phyloP scores from a whole-genome alignment of 305 asterid genomes.

The Lippia alba region DNA sequence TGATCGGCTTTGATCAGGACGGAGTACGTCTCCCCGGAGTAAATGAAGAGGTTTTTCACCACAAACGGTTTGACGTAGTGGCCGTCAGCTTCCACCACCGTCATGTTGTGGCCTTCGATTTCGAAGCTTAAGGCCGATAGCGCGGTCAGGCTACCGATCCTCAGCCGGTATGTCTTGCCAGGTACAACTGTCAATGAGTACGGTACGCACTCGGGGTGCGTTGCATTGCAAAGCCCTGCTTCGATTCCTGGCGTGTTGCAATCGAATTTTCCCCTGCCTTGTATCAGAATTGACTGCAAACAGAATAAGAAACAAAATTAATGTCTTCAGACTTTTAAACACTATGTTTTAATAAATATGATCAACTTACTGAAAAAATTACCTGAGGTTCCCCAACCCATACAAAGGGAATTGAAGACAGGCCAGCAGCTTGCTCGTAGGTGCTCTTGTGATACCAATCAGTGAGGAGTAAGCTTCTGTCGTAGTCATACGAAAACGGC shows the following conservation, averaged over 20 bases:
- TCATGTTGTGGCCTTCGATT: conserved; percentile 88
- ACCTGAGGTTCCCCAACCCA: conserved; percentile 95
- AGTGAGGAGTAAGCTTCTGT: conserved; percentile 59
- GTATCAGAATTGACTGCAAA: conserved; percentile 73
- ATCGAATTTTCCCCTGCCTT: conserved; percentile 76
- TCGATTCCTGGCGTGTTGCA: conserved; percentile 58
- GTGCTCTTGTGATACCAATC: conserved; percentile 83
- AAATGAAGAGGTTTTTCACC: conserved; percentile 71
- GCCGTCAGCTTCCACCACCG: conserved; percentile 90
- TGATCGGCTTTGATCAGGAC: conserved; percentile 73
- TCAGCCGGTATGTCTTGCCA: conserved; percentile 71
- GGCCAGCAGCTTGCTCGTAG: conserved; percentile 68
- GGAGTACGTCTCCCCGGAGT: conserved; percentile 86
- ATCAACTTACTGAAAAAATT: not conserved
- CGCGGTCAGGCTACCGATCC: conserved; percentile 79
- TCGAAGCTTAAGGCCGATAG: conserved; percentile 81
- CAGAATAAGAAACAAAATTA: not conserved
- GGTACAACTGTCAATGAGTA: conserved; percentile 63
- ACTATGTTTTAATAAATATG: too few relatives aligned
- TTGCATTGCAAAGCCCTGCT: conserved; percentile 55
- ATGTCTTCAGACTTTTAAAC: too few relatives aligned
- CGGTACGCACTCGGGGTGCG: conserved; percentile 71
- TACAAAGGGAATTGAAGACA: conserved; percentile 61
- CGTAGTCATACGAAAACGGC: conserved; percentile 69
- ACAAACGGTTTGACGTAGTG: conserved; percentile 84